A percentile compares a stretch with the other conserved stretches of the same genome.
Conservation (phyloP, 495 filamentous ascomycete genomes). For the Terfezia boudieri region DNA sequence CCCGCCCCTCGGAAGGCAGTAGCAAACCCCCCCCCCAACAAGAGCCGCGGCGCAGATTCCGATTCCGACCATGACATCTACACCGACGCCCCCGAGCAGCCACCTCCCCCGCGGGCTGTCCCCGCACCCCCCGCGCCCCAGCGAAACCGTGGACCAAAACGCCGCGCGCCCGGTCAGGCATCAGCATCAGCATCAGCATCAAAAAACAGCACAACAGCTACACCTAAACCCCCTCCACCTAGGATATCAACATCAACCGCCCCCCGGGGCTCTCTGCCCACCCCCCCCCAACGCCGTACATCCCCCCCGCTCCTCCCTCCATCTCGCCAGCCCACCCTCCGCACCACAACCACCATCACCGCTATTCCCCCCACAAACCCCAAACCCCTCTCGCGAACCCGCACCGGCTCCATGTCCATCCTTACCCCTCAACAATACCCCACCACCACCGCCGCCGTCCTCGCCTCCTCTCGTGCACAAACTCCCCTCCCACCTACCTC, state of each 20-base stretch:
- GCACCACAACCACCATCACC: too few relatives aligned
- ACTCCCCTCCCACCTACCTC: constrained; percentile 26
- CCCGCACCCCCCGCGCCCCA: background rate
- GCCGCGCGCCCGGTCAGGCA: background rate
- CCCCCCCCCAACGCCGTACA: background rate
- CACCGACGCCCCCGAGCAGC: too few relatives aligned
- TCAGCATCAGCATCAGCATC: background rate
- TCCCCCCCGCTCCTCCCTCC: background rate
- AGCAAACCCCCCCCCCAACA: too few relatives aligned
- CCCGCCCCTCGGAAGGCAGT: too few relatives aligned
- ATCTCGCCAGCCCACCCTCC: constrained; percentile 7
- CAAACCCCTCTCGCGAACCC: constrained; percentile 30
- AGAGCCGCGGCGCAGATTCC: too few relatives aligned
- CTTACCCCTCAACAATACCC: background rate
- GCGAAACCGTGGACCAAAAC: background rate
- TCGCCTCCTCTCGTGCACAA: constrained; percentile 46
- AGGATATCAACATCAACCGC: background rate
- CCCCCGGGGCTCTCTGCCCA: background rate
- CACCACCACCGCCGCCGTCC: constrained; percentile 33
- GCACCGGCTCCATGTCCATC: constrained; percentile 6
- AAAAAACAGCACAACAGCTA: background rate
- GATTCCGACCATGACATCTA: too few relatives aligned
- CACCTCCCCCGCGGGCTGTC: too few relatives aligned
- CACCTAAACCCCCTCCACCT: background rate
- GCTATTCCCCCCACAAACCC: too few relatives aligned